phyloP scores from a whole-genome alignment of 352 stramenopile species.

The Peronospora belbahrii region DNA sequence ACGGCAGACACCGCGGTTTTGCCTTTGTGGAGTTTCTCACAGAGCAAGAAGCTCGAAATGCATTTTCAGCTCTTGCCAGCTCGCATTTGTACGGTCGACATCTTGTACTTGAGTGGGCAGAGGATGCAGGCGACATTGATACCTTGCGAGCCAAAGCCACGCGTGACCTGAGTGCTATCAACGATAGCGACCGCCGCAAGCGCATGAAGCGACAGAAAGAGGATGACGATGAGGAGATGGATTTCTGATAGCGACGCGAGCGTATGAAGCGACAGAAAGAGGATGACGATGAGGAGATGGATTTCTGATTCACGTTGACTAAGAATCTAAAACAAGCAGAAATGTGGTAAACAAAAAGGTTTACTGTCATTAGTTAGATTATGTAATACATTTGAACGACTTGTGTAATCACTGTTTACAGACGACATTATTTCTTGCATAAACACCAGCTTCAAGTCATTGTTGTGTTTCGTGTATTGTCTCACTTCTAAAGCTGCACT shows the following conservation, averaged over 20 bases:
- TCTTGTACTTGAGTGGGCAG: conserved; percentile 97
- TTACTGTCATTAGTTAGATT: too few species aligned
- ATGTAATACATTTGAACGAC: too few species aligned
- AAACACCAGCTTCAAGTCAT: too few species aligned
- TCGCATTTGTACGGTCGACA: conserved; percentile 98
- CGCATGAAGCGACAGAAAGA: conserved; percentile 44
- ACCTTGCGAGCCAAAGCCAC: conserved; percentile 77
- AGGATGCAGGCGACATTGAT: conserved; percentile 83
- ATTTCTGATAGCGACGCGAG: too few species aligned
- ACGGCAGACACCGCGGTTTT: conserved; percentile 95
- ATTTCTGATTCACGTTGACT: too few species aligned
- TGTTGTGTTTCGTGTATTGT: conserved; percentile 3
- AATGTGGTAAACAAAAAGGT: too few species aligned
- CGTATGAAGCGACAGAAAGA: too few species aligned
- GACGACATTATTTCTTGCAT: conserved; percentile 3
- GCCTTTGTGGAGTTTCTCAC: conserved; percentile 98
- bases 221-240: conserved; percentile 38
- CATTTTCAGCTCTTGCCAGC: conserved; percentile 87
- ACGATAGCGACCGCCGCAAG: conserved; percentile 60
- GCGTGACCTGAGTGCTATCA: conserved; percentile 60
- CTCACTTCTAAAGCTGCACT: too few species aligned
- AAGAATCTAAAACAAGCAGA: too few species aligned
- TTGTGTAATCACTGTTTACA: conserved; percentile 8
- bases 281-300: too few species aligned
- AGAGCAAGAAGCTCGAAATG: conserved; percentile 90